phyloP scores from a whole-genome alignment of 225 moss, liverwort and hornwort genomes.

The Asterella californica region DNA sequence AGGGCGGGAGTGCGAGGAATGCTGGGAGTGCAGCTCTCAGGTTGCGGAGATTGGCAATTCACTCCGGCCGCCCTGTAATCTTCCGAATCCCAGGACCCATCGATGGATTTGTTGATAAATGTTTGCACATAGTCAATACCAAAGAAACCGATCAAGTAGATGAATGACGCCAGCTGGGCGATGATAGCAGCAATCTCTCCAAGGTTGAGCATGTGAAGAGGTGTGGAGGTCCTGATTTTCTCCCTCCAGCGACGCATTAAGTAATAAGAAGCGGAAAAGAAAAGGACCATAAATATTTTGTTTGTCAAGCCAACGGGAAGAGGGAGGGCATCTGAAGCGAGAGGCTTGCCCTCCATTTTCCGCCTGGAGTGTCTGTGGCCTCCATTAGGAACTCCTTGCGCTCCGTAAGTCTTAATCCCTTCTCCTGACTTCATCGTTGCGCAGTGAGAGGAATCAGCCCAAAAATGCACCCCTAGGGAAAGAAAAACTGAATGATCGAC shows the following conservation, averaged over 20 bases:
- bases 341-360: slow-evolving; percentile 42
- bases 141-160: slow-evolving; percentile 91
- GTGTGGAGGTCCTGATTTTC: slow-evolving; percentile 83
- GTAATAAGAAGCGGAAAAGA: slow-evolving; percentile 77
- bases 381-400: slow-evolving; percentile 11
- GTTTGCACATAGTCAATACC: slow-evolving; percentile 95
- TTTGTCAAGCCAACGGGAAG: slow-evolving; percentile 91
- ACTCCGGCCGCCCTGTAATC: slow-evolving; percentile 53
- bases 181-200: slow-evolving; percentile 79
- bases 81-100: slow-evolving; percentile 75
- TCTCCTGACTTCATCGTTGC: slow-evolving; percentile 15
- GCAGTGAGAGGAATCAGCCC: not conserved
- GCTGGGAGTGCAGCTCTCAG: slow-evolving; percentile 19
- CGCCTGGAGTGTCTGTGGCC: slow-evolving; percentile 33
- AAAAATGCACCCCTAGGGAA: not conserved
- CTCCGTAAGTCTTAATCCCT: slow-evolving; percentile 14
- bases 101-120: slow-evolving; percentile 58
- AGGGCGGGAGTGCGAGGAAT: slow-evolving; percentile 44
- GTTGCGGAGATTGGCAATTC: slow-evolving; percentile 45
- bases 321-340: slow-evolving; percentile 87
- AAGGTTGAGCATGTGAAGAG: slow-evolving; percentile 84
- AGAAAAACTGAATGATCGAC: not conserved
- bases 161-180: slow-evolving; percentile 74
- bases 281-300: slow-evolving; percentile 85
- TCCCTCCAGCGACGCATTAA: slow-evolving; percentile 95